Base-by-base conservation (phyloP, 371 early-diverging fungal species). In the Lichtheimia corymbifera region DNA sequence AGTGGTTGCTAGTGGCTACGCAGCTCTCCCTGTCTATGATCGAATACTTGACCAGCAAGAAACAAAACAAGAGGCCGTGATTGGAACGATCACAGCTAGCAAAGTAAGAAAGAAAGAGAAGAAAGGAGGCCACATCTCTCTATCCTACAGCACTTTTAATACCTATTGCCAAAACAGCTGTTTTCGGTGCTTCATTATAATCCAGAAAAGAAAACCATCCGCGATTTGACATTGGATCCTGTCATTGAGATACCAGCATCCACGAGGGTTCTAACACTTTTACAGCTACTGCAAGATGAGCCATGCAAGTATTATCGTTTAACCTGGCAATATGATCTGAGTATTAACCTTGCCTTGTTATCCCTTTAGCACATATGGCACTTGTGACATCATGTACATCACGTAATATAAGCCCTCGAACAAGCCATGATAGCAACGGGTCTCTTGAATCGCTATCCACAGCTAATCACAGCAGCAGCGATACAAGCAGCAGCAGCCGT, bases 1-100 rank as follows among this genome's bases (percentile, higher is more conserved):
- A 73, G 79, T 91, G 53, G 54, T 88, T 15, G 60, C 67, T 9
- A 81, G 81, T 12, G 92, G 91, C 1, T 88, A 89, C 72, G 79
- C 83, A 40, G 67, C 88, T 5, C 79, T 91, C 5, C 91, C 91
- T 3, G 59, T 59, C 3, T 59, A 59, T 25, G 50, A 51, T 18
- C 47, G 22, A 5, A 22, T 22, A 22, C 47, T 22, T 47, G 6
- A 47, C 22, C 47, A 47, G 6, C 47, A 22, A 22, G 18, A 47
- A 47, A 47, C 22, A 47, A 47, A 47, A 22, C 47, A 18, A n/a
- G 5, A n/a, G 17, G 5, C 14, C 20, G 30, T 28, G 27, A 47
- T 47, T 18, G 47, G 47, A 47, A 47, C 47, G 7, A 18, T 47
- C 14, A 22, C 47, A 47, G 7, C 22, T 17, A 35, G 35, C 11